Evolutionary conservation across 2,329 filamentous ascomycete genomes (phyloP).

Genomic region (Aspergillus unguis): DNA sequence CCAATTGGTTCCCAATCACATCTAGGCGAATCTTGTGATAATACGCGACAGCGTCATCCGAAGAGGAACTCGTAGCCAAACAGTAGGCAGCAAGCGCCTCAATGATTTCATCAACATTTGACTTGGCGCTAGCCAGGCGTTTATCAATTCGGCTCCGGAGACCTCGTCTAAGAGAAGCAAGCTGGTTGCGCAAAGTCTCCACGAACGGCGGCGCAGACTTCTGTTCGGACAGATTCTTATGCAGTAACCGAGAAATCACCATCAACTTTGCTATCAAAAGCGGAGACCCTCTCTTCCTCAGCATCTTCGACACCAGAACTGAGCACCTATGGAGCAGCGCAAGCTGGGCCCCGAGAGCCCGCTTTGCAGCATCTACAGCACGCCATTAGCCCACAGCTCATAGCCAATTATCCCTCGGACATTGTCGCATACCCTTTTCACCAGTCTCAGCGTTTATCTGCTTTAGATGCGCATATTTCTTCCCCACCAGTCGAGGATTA

Average conservation of each 20-base stretch:
- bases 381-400: no score
- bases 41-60: slow-evolving; percentile 72
- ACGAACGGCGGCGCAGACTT: slow-evolving; percentile 51
- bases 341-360: slow-evolving; percentile 55
- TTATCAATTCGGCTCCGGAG: slow-evolving; percentile 64
- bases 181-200: slow-evolving; percentile 61
- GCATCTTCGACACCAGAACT: slow-evolving; percentile 50
- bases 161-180: slow-evolving; percentile 61
- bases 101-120: slow-evolving; percentile 52
- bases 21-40: slow-evolving; percentile 72
- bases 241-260: slow-evolving; percentile 70
- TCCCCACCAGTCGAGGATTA: slow-evolving; percentile 66
- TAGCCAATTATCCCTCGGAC: no score
- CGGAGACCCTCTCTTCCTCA: slow-evolving; percentile 51
- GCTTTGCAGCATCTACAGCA: slow-evolving; percentile 38
- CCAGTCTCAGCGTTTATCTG: slow-evolving; percentile 41
- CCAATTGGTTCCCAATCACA: slow-evolving; percentile 63
- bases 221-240: slow-evolving; percentile 65
- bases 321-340: slow-evolving; percentile 57
- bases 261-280: slow-evolving; percentile 66
- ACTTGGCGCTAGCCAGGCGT: slow-evolving; percentile 46
- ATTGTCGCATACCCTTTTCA: slow-evolving; percentile 29
- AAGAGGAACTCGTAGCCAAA: slow-evolving; percentile 73
- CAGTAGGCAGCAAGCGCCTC: slow-evolving; percentile 79
- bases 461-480: slow-evolving; percentile 59